Evolutionary conservation across 2,329 filamentous ascomycete genomes (phyloP).

Genomic region (Penicillium sp.): DNA sequence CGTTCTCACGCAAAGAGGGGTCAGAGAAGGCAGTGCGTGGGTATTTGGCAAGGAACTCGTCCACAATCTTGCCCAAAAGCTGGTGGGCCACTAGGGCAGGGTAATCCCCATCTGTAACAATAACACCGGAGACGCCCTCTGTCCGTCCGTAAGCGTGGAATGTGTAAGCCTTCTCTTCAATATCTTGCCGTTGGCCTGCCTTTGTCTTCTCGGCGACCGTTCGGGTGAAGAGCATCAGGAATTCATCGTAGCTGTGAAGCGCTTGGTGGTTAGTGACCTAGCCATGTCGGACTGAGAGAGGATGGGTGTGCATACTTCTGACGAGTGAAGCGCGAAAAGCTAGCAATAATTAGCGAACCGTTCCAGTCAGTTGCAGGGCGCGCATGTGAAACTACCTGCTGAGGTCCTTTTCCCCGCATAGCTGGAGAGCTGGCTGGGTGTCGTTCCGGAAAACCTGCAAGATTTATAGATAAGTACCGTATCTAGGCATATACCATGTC

Average conservation of each 20-base stretch:
- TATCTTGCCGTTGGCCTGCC: constrained; percentile 78
- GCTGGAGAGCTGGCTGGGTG: constrained; percentile 70
- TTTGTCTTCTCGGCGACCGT: constrained; percentile 82
- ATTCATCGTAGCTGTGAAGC: constrained; percentile 55
- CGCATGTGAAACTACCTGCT: constrained; percentile 43
- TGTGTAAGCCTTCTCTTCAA: constrained; percentile 57
- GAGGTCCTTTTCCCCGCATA: constrained; percentile 74
- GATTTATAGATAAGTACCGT: background rate
- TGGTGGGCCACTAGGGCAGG: constrained; percentile 79
- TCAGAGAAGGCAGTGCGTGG: constrained; percentile 67
- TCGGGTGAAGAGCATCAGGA: constrained; percentile 84
- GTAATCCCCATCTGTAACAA: constrained; percentile 75
- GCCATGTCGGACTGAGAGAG: constrained; percentile 1
- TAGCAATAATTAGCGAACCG: constrained; percentile 14
- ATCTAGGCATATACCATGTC: background rate
- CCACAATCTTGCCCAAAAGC: constrained; percentile 79
- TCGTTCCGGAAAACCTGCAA: constrained; percentile 79
- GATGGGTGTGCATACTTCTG: constrained; percentile 54
- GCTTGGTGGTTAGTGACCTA: constrained; percentile 8
- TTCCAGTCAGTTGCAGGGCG: background rate
- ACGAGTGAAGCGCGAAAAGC: constrained; percentile 76
- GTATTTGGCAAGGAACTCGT: constrained; percentile 79
- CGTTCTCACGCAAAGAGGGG: constrained; percentile 47
- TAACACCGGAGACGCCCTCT: constrained; percentile 72
- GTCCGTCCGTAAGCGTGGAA: constrained; percentile 74